Evolutionary conservation across 805 yeast genomes (phyloP).

Genomic region (Lipomyces yamanashiensis): DNA sequence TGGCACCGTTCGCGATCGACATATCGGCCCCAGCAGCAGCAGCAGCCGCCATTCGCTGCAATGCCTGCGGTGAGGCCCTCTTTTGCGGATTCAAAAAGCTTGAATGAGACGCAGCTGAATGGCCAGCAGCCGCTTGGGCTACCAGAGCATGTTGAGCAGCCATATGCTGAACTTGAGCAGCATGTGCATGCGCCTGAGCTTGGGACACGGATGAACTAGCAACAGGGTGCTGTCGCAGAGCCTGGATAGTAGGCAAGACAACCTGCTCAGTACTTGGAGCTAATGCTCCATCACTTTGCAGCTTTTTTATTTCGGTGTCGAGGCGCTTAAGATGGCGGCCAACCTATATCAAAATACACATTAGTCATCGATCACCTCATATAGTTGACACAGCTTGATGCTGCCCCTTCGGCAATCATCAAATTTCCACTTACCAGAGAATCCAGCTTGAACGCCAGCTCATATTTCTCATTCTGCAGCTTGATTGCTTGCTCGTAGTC

Average conservation of each 20-base stretch:
- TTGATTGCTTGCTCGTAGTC: constrained; percentile 64
- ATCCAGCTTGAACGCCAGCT: constrained; percentile 79
- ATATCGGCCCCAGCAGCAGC: constrained; percentile 1
- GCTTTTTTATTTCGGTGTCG: constrained; percentile 72
- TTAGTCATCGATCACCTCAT: constrained; percentile 7
- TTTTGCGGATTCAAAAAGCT: constrained; percentile 11
- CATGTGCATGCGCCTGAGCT: constrained; percentile 16
- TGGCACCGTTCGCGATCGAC: background rate
- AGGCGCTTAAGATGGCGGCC: constrained; percentile 74
- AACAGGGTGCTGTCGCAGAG: constrained; percentile 9
- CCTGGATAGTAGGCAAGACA: constrained; percentile 17
- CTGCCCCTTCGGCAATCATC: background rate
- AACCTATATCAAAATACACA: constrained; percentile 45
- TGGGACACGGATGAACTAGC: constrained; percentile 6
- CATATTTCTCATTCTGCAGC: constrained; percentile 76
- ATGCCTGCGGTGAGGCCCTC: constrained; percentile 4
- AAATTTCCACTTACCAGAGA: constrained; percentile 40
- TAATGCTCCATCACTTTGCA: constrained; percentile 81
- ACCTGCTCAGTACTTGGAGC: constrained; percentile 47
- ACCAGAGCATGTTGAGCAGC: constrained; percentile 15
- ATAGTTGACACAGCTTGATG: background rate
- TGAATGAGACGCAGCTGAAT: constrained; percentile 8
- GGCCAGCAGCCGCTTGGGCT: constrained; percentile 13
- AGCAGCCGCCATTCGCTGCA: constrained; percentile 17
- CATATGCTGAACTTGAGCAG: constrained; percentile 13